Percentiles rank a stretch among this genome's conserved stretches.
These are phyloP conservation scores for Citrus glauca DNA, from an alignment of 345 rosid species.

Conservation along the genomic window DNA sequence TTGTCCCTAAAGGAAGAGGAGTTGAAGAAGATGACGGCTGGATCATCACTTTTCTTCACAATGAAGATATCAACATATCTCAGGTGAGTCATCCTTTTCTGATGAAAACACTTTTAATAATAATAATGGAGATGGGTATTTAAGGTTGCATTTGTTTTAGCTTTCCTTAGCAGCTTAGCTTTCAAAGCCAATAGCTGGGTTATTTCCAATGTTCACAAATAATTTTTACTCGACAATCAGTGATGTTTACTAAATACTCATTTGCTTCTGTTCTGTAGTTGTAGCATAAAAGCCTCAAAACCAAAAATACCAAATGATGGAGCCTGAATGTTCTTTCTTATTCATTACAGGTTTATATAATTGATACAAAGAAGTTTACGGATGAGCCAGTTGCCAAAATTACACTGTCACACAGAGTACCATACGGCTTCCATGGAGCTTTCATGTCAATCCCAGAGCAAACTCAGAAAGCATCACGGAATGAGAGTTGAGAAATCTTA, in stretches of 20 bases:
- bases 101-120: background rate
- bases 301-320: too few relatives aligned
- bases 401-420: conserved; percentile 37
- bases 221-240: too few relatives aligned
- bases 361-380: conserved; percentile 32
- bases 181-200: too few relatives aligned
- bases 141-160: too few relatives aligned
- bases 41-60: conserved; percentile 49
- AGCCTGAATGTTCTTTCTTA: background rate
- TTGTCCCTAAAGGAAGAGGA: conserved; percentile 33
- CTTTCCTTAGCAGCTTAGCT: too few relatives aligned
- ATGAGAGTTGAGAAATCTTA: background rate
- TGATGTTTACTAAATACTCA: too few relatives aligned
- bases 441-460: conserved; percentile 17
- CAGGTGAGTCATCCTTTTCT: conserved; percentile 24
- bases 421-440: conserved; percentile 45
- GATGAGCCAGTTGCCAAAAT: conserved; percentile 33
- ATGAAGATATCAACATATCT: conserved; percentile 39
- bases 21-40: conserved; percentile 50
- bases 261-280: too few relatives aligned
- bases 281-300: too few relatives aligned
- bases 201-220: too few relatives aligned
- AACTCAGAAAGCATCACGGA: background rate
- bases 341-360: conserved; percentile 29
- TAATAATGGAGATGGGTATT: background rate